Conservation (phyloP, 192 early-diverging fungal species). For the Podila horticola region DNA sequence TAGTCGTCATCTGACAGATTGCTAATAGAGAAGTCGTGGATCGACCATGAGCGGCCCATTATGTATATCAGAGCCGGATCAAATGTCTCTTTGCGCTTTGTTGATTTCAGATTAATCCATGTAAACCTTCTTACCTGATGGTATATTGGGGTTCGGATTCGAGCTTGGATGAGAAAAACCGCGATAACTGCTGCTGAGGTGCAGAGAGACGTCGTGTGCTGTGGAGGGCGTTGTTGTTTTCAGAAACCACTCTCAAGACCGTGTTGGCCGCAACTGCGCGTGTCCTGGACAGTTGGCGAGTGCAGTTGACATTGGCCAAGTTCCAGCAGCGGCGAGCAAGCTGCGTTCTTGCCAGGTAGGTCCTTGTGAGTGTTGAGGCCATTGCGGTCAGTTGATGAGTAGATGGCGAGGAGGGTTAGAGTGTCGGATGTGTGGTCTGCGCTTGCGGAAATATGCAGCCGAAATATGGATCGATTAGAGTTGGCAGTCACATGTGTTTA, state of each 20-base stretch:
- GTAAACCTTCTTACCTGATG: conserved; percentile 19
- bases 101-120: neutral
- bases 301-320: neutral
- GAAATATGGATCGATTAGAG: too few relatives aligned
- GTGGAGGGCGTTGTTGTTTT: too few relatives aligned
- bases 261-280: neutral
- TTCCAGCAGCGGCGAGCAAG: neutral
- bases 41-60: neutral
- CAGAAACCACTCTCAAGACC: too few relatives aligned
- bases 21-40: conserved; percentile 18
- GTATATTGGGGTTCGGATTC: conserved; percentile 15
- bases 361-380: conserved; percentile 3
- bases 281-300: neutral
- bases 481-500: conserved; percentile 15
- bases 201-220: neutral
- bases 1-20: conserved; percentile 66
- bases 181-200: conserved; percentile 1
- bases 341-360: conserved; percentile 1
- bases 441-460: too few relatives aligned
- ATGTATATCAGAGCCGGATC: neutral
- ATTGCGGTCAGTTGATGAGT: neutral
- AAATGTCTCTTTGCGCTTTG: neutral
- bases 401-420: too few relatives aligned
- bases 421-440: too few relatives aligned
- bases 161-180: conserved; percentile 10